Percentiles rank a stretch among this genome's conserved stretches.
These are phyloP conservation scores for Neurospora discreta DNA, from an alignment of 495 filamentous ascomycete species.

Conservation along the genomic window DNA sequence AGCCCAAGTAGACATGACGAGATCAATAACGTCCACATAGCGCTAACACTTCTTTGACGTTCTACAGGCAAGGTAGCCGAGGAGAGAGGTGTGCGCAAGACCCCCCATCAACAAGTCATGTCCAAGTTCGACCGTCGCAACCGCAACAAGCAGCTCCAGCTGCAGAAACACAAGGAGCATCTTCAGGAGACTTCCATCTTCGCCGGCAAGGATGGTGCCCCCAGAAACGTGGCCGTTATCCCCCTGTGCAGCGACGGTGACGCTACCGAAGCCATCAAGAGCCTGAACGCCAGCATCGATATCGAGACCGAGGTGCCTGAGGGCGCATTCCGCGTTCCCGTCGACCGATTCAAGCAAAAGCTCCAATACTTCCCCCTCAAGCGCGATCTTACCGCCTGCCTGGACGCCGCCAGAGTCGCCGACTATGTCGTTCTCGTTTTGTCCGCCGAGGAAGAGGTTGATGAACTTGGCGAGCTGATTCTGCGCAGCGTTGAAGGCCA, in stretches of 20 bases:
- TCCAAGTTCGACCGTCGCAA: conserved; percentile 92
- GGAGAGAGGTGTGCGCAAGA: conserved; percentile 60
- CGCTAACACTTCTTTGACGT: conserved; percentile 3
- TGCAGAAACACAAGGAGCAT: conserved; percentile 69
- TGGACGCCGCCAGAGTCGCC: conserved; percentile 80
- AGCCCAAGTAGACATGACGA: background rate
- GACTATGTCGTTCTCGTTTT: conserved; percentile 83
- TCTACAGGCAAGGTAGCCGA: conserved; percentile 30
- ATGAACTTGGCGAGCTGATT: conserved; percentile 68
- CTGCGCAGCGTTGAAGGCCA: conserved; percentile 82
- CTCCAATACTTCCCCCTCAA: conserved; percentile 68
- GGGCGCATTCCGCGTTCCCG: conserved; percentile 46
- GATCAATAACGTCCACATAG: background rate
- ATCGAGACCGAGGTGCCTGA: conserved; percentile 56
- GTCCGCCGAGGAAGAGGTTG: conserved; percentile 71
- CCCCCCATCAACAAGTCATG: conserved; percentile 91
- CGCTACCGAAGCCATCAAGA: conserved; percentile 49
- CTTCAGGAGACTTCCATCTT: conserved; percentile 68
- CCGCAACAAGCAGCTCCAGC: conserved; percentile 77
- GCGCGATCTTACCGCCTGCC: conserved; percentile 56
- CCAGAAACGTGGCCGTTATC: conserved; percentile 83
- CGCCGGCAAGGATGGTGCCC: conserved; percentile 70
- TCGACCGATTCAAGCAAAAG: conserved; percentile 90
- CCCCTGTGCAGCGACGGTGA: conserved; percentile 67
- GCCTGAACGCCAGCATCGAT: conserved; percentile 70